Conservation (phyloP, 2,329 filamentous ascomycete genomes). For the Talaromyces marneffei region DNA sequence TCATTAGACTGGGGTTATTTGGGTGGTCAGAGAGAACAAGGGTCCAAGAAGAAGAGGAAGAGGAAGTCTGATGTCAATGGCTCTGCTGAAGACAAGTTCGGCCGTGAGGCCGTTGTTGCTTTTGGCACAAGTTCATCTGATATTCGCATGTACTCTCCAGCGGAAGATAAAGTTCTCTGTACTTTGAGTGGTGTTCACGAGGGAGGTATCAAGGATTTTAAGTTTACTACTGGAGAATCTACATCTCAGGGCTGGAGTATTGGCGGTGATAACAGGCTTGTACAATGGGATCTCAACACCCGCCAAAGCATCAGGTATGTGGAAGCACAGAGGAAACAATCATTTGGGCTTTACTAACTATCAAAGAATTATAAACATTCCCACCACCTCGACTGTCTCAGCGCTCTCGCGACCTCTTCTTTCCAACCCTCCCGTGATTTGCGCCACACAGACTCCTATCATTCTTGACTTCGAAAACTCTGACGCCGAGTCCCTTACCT, state of each 20-base stretch:
- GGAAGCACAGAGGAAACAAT: neutral
- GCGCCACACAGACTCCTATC: slow-evolving; percentile 47
- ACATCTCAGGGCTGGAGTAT: slow-evolving; percentile 48
- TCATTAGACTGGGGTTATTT: slow-evolving; percentile 49
- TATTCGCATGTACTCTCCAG: slow-evolving; percentile 46
- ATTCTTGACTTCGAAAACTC: slow-evolving; percentile 39
- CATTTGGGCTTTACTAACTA: neutral
- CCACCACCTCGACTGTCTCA: slow-evolving; percentile 34
- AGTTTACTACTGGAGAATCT: slow-evolving; percentile 40
- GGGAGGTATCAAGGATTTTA: slow-evolving; percentile 46
- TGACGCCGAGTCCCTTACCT: slow-evolving; percentile 35
- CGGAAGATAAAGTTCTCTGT: slow-evolving; percentile 43
- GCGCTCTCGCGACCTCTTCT: slow-evolving; percentile 38
- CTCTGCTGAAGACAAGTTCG: slow-evolving; percentile 26
- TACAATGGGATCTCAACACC: slow-evolving; percentile 48
- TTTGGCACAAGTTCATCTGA: slow-evolving; percentile 46
- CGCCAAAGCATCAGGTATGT: slow-evolving; percentile 40
- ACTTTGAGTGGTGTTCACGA: slow-evolving; percentile 43
- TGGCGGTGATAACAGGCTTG: slow-evolving; percentile 47
- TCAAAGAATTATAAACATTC: slow-evolving; percentile 40
- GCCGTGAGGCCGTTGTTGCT: slow-evolving; percentile 38
- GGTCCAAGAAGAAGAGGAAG: slow-evolving; percentile 49
- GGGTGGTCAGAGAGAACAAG: slow-evolving; percentile 31
- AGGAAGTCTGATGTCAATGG: slow-evolving; percentile 40
- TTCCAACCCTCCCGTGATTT: slow-evolving; percentile 41